phyloP scores from a whole-genome alignment of 352 stramenopile species.

The Phytophthora pluvialis region DNA sequence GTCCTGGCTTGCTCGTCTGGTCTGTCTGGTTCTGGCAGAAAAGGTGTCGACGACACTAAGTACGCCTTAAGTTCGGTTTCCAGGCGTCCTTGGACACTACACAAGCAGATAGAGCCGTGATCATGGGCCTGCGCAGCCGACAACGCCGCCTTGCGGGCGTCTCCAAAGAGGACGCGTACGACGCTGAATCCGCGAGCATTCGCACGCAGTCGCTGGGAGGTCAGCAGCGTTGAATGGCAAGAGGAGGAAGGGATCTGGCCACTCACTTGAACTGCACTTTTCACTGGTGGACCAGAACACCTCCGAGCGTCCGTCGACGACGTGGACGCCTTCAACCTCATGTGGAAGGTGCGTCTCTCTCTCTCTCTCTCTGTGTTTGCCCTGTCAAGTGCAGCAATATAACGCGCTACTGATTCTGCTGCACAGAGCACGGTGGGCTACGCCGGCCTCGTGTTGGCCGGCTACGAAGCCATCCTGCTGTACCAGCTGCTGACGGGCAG shows the following conservation, averaged over 20 bases:
- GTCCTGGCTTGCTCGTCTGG: constrained; percentile 1
- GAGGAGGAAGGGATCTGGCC: neutral
- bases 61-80: neutral
- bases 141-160: constrained; percentile 52
- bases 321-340: constrained; percentile 51
- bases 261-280: neutral
- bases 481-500: constrained; percentile 38
- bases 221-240: neutral
- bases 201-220: constrained; percentile 45
- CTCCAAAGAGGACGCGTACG: constrained; percentile 41
- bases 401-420: neutral
- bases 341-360: constrained; percentile 45
- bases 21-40: constrained; percentile 6
- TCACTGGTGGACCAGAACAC: constrained; percentile 40
- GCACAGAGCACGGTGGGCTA: constrained; percentile 45
- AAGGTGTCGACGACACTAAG: neutral
- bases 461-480: constrained; percentile 51
- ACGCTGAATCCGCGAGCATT: constrained; percentile 47
- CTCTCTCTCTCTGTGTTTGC: neutral
- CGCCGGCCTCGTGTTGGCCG: constrained; percentile 44
- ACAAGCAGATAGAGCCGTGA: neutral
- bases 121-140: constrained; percentile 59
- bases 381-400: too few species aligned
- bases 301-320: constrained; percentile 50
- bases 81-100: too few species aligned